Conservation (phyloP, 257 asterid genomes). For the Forsythia suspensa region DNA sequence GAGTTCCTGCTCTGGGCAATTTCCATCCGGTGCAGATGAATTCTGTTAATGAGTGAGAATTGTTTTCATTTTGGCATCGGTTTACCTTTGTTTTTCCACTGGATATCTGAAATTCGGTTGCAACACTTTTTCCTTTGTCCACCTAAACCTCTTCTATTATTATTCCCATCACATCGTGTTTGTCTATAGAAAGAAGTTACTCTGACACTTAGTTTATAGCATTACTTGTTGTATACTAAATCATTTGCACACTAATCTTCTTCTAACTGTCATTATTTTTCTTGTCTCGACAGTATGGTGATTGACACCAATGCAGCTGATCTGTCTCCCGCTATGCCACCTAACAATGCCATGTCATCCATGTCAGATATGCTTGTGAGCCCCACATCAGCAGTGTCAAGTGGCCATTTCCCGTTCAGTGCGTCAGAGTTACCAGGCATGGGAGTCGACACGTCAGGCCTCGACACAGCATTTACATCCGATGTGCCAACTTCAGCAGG, state of each 20-base stretch:
- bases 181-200: neutral
- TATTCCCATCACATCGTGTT: slow-evolving; percentile 1
- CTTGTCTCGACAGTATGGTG: slow-evolving; percentile 56
- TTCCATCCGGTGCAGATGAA: slow-evolving; percentile 85
- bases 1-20: slow-evolving; percentile 81
- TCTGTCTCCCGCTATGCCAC: slow-evolving; percentile 60
- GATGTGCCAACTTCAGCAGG: slow-evolving; percentile 80
- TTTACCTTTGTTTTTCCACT: slow-evolving; percentile 16
- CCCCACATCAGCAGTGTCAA: slow-evolving; percentile 88
- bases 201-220: neutral
- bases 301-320: slow-evolving; percentile 56
- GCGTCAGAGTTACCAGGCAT: slow-evolving; percentile 84
- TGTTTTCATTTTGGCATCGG: slow-evolving; percentile 13
- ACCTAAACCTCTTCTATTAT: neutral
- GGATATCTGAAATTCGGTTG: slow-evolving; percentile 8
- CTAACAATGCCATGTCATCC: slow-evolving; percentile 64
- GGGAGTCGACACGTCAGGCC: slow-evolving; percentile 80
- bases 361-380: slow-evolving; percentile 84
- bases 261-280: slow-evolving; percentile 6
- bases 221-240: neutral
- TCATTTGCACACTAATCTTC: neutral
- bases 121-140: neutral
- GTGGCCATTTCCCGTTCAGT: slow-evolving; percentile 87
- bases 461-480: slow-evolving; percentile 79
- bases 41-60: slow-evolving; percentile 77